Evolutionary conservation across 2,329 filamentous ascomycete species (phyloP).

Genomic region (Gaeumannomyces tritici): DNA sequence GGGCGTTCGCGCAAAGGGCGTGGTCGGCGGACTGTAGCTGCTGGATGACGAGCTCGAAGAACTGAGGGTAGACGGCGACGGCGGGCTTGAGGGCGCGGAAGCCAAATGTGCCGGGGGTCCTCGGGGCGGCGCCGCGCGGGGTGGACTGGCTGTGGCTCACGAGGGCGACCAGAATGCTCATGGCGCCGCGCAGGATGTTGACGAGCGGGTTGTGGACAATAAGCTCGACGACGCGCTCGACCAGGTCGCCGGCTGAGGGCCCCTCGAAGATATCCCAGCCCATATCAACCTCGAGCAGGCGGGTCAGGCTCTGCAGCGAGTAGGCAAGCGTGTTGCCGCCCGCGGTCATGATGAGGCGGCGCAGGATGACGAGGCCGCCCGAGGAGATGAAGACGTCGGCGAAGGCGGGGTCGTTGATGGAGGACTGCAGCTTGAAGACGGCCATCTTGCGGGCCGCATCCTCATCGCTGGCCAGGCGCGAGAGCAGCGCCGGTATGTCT

Average conservation of each 20-base stretch:
- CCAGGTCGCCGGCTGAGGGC: conserved; percentile 52
- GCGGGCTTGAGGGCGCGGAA: conserved; percentile 89
- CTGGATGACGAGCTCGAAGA: conserved; percentile 87
- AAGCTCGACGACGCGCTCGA: conserved; percentile 74
- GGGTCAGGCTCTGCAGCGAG: conserved; percentile 78
- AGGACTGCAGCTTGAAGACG: conserved; percentile 92
- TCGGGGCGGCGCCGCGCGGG: conserved; percentile 19
- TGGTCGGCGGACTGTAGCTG: conserved; percentile 92
- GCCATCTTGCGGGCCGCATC: conserved; percentile 97
- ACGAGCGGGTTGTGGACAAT: conserved; percentile 93
- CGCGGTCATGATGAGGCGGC: conserved; percentile 73
- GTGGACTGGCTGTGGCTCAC: conserved; percentile 72
- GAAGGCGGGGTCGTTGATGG: conserved; percentile 92
- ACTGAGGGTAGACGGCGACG: conserved; percentile 83
- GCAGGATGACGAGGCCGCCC: conserved; percentile 72
- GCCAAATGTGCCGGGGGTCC: conserved; percentile 58
- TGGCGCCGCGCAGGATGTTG: conserved; percentile 92
- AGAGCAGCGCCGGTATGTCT: conserved; percentile 55
- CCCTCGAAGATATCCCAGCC: conserved; percentile 84
- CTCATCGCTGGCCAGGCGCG: conserved; percentile 59
- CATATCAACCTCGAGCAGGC: conserved; percentile 90
- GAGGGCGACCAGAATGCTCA: conserved; percentile 91
- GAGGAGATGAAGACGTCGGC: conserved; percentile 92
- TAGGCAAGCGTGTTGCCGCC: conserved; percentile 94
- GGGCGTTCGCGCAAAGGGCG: conserved; percentile 85